Evolutionary conservation across 495 filamentous ascomycete genomes (phyloP), one percentile per base, ranked within the genome.

Genomic region (Lophiostoma macrostomum): DNA sequence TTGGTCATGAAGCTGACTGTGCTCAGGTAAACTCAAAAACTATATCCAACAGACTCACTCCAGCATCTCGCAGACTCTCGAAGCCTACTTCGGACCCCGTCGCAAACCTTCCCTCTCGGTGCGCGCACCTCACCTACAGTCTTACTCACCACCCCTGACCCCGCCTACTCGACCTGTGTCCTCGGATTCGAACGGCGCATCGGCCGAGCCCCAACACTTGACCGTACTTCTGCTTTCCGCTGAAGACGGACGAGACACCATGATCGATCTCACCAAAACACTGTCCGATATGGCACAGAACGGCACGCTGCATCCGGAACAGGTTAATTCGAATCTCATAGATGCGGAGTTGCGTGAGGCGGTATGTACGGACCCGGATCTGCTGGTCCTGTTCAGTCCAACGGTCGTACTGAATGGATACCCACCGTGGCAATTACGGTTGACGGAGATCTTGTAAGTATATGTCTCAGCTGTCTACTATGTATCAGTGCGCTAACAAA

Each of bases 201-300:
- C 56, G 20, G 45, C 24, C 1, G 44, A 48, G 6, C 47, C 25
- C 10, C 66, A 64, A n/a, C 79, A 85, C 45, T 69, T 98, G 4
- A 83, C 82, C 5, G 71, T 96, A n/a, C 75, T 96, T n/a, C 81
- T 98, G 24, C 76, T 98, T 32, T 91, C 88, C 25, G 80, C 85
- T 19, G 85, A 89, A 30, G 93, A 97, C 64, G 91, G 91, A 27
- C 84, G 90, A 30, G 87, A 94, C 63, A 95, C 91, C 8, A 76
- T 98, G 47, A 90, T 96, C 8, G 93, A 97, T 69, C 78, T 98
- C 22, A 97, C 94, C 35, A 94, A 91, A 64, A 96, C 94, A 3
- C 76, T 98, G 7, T 80, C 91, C 5, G 88, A 95, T 60, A 96
- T 98, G 91, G 81, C 88, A 4, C 93, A 98, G 72, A 82, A 86